Evolutionary conservation across 208 protist genomes (phyloP).

Genomic region (Tritrichomonas musculus): DNA sequence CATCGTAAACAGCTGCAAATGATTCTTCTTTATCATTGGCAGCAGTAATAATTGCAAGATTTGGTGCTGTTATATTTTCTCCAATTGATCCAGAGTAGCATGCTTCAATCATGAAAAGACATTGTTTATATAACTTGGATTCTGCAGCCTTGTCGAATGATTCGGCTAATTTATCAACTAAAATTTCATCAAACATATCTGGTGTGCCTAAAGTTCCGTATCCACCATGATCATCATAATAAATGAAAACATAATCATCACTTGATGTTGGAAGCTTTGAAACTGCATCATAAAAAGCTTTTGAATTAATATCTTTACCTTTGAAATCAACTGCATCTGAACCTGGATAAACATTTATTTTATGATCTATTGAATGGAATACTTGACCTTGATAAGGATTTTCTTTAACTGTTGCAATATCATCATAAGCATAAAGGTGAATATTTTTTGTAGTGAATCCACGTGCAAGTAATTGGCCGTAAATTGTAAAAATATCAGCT

Average conservation of each 20-base stretch:
- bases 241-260: background rate
- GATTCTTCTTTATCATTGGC: background rate
- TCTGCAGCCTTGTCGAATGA: background rate
- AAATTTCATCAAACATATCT: background rate
- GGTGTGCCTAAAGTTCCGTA: background rate
- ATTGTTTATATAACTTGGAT: background rate
- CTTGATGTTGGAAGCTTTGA: background rate
- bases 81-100: background rate
- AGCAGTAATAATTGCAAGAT: background rate
- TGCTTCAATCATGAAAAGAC: background rate
- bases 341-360: constrained; percentile 14
- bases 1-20: background rate
- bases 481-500: background rate
- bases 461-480: background rate
- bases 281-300: background rate
- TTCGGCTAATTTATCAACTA: background rate
- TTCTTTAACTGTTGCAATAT: background rate
- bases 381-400: background rate
- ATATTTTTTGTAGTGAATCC: background rate
- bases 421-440: background rate
- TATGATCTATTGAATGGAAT: background rate
- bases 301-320: background rate
- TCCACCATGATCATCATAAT: background rate
- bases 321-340: background rate
- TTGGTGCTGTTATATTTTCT: background rate